Evolutionary conservation across 768 basidiomycete species (phyloP).

Genomic region (Rhodotorula kratochvilovae): DNA sequence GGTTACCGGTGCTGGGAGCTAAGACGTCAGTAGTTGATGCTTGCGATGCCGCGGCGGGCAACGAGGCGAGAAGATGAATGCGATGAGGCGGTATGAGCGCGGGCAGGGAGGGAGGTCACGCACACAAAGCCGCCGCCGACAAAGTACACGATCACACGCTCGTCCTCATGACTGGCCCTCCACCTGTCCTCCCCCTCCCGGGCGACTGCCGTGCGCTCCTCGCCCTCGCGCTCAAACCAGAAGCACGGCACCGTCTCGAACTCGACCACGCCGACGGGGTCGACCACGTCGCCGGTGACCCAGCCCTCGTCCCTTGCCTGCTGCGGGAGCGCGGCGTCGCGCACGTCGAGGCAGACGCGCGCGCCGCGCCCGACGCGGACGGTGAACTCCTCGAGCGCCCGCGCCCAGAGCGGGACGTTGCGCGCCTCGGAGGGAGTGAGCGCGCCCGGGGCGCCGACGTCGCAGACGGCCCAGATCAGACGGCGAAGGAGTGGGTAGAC

Average conservation of each 20-base stretch:
- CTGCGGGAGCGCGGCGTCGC: neutral
- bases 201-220: neutral
- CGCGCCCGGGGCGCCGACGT: constrained; percentile 13
- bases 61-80: no score
- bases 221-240: constrained; percentile 32
- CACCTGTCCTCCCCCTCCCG: neutral
- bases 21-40: neutral
- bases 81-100: no score
- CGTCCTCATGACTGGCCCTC: neutral
- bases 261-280: constrained; percentile 13
- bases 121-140: constrained; percentile 38
- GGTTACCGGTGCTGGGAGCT: constrained; percentile 8
- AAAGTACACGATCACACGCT: constrained; percentile 33
- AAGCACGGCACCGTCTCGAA: constrained; percentile 27
- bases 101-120: no score
- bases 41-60: no score
- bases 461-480: constrained; percentile 30
- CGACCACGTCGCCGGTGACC: constrained; percentile 17
- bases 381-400: constrained; percentile 13
- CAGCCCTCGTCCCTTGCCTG: constrained; percentile 14
- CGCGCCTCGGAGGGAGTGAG: constrained; percentile 1
- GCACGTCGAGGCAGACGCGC: neutral
- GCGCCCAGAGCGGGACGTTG: constrained; percentile 5
- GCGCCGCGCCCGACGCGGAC: constrained; percentile 11
- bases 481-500: constrained; percentile 36